Conservation (phyloP, 805 yeast genomes). For the Pichia nanzhaoensis region DNA sequence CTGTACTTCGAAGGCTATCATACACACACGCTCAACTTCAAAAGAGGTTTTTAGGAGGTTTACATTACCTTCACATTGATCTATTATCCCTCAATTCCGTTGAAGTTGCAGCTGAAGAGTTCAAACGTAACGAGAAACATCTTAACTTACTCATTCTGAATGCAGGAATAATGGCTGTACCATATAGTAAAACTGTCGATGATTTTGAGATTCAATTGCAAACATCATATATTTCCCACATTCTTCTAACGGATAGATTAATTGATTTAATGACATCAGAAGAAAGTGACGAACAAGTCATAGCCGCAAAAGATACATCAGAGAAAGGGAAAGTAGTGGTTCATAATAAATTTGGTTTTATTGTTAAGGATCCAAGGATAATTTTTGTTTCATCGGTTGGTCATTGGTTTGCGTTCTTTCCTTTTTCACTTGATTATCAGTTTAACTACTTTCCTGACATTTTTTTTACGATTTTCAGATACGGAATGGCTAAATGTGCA, state of each 20-base stretch:
- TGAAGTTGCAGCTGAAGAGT: conserved; percentile 41
- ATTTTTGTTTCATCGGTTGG: conserved; percentile 61
- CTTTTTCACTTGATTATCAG: conserved; percentile 40
- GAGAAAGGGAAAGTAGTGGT: not conserved
- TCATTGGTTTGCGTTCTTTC: conserved; percentile 46
- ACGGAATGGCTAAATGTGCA: conserved; percentile 70
- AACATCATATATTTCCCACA: conserved; percentile 71
- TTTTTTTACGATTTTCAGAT: conserved; percentile 70
- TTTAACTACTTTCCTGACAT: conserved; percentile 59
- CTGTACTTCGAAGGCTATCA: conserved; percentile 29
- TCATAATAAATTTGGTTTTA: conserved; percentile 4
- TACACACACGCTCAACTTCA: conserved; percentile 16
- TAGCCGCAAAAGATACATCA: not conserved
- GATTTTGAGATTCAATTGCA: conserved; percentile 79
- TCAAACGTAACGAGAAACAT: conserved; percentile 39
- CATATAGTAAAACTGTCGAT: conserved; percentile 47
- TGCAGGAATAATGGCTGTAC: conserved; percentile 79
- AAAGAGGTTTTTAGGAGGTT: conserved; percentile 39
- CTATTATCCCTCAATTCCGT: conserved; percentile 42
- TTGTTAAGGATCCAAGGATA: conserved; percentile 41
- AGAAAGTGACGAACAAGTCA: conserved; percentile 2
- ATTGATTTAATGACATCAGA: conserved; percentile 44
- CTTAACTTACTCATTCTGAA: conserved; percentile 65
- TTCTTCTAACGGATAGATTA: conserved; percentile 56
- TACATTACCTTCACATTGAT: conserved; percentile 50